Percentiles rank a stretch among this genome's conserved stretches.
phyloP scores from a whole-genome alignment of 805 yeast species.

The Saturnispora besseyi region DNA sequence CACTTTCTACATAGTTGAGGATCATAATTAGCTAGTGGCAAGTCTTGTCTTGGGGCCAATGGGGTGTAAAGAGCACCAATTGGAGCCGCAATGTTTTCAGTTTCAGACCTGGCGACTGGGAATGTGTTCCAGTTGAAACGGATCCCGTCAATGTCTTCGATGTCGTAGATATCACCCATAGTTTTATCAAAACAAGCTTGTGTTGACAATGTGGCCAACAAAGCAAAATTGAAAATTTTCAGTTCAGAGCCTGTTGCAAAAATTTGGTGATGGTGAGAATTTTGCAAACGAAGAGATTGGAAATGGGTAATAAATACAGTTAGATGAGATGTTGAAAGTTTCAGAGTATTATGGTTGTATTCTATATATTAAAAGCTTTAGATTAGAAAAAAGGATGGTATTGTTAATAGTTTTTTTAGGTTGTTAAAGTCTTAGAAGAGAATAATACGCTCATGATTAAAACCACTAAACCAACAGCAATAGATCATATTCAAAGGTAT shows the following conservation, averaged over 20 bases:
- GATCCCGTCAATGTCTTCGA: slow-evolving; percentile 55
- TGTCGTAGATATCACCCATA: slow-evolving; percentile 45
- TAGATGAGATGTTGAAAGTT: too few species aligned
- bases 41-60: slow-evolving; percentile 63
- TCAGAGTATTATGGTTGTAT: too few species aligned
- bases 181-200: neutral
- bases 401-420: too few species aligned
- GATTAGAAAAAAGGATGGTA: too few species aligned
- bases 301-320: too few species aligned
- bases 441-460: neutral
- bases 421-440: too few species aligned
- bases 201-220: slow-evolving; percentile 2
- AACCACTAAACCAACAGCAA: neutral
- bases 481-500: too few species aligned
- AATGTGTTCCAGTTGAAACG: slow-evolving; percentile 79
- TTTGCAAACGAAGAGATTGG: neutral
- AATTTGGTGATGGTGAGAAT: neutral
- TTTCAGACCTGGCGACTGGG: slow-evolving; percentile 84
- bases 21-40: slow-evolving; percentile 75
- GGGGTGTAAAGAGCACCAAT: slow-evolving; percentile 96
- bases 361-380: too few species aligned
- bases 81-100: slow-evolving; percentile 87
- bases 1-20: slow-evolving; percentile 81
- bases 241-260: neutral
- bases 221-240: neutral